These are phyloP conservation scores for Ogataea minuta DNA, from an alignment of 805 yeast genomes.

Conservation along the genomic window DNA sequence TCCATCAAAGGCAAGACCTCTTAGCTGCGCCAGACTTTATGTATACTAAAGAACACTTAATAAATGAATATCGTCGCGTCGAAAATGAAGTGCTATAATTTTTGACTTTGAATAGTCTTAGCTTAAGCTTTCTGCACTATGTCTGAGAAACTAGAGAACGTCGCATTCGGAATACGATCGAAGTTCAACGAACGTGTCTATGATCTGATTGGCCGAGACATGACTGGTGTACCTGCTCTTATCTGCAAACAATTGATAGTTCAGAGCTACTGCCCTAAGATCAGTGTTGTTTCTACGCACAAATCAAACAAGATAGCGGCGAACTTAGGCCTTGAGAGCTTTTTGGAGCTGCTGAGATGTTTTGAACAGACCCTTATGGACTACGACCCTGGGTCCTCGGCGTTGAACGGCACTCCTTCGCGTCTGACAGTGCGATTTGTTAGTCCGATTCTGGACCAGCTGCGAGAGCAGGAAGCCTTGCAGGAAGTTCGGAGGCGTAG, in stretches of 20 bases:
- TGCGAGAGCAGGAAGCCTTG: slow-evolving; percentile 23
- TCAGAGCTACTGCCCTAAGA: slow-evolving; percentile 33
- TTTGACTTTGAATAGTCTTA: neutral
- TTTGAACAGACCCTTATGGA: slow-evolving; percentile 30
- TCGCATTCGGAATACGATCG: slow-evolving; percentile 22
- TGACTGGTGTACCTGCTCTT: slow-evolving; percentile 31
- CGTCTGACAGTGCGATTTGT: slow-evolving; percentile 28
- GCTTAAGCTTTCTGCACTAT: slow-evolving; percentile 4
- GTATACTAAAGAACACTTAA: slow-evolving; percentile 3
- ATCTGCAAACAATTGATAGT: slow-evolving; percentile 29
- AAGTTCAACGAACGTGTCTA: slow-evolving; percentile 18
- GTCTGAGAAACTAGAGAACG: slow-evolving; percentile 12
- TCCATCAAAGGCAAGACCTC: slow-evolving; percentile 15
- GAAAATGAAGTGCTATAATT: neutral
- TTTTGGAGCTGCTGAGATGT: slow-evolving; percentile 26
- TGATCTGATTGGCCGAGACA: slow-evolving; percentile 20
- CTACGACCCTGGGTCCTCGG: slow-evolving; percentile 18
- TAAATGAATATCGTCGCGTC: slow-evolving; percentile 11
- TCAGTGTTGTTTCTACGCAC: slow-evolving; percentile 30
- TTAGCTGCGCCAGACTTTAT: neutral
- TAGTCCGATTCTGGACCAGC: slow-evolving; percentile 25
- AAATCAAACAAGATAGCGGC: slow-evolving; percentile 24
- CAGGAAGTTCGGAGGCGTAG: slow-evolving; percentile 15
- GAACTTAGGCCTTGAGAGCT: slow-evolving; percentile 18
- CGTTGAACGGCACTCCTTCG: slow-evolving; percentile 15